Evolutionary conservation across 2,329 filamentous ascomycete species (phyloP), one percentile per base, ranked within the genome.

Genomic region (Bipolaris gigantea): DNA sequence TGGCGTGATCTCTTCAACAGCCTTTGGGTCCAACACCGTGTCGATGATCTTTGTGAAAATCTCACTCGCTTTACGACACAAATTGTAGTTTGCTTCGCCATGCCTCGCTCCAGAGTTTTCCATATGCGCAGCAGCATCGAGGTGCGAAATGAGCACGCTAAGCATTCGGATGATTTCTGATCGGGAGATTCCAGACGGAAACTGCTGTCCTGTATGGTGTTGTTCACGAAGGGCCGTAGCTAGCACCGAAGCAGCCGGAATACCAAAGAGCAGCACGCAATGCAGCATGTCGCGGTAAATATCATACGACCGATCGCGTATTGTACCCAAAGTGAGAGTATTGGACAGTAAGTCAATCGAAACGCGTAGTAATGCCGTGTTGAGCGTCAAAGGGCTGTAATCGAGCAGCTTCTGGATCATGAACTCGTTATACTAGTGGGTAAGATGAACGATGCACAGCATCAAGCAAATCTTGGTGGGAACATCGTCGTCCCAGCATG

Each of bases 131-230:
- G 67, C 63, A 4, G 67, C 61, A 27, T 77, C 75, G 1, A 78
- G 64, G 45, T 76, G 73, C 2, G 66, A 67, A 15, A 76, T 75
- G 15, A 78, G 69, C 0, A 77, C 75, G 30, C 69, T 72, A 0
- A 77, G 53, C 59, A 71, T 73, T 5, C 76, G 74, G 34, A 77
- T 73, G 3, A 75, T 69, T 10, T 72, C 70, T 0, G 69, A 58
- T 16, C 73, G 62, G 0, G 73, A 73, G 2, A 74, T 69, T 1
- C 59, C 63, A 6, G 64, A 61, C 0, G 72, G 71, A 25, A 76
- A 71, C 5, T 67, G 61, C 16, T 64, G 59, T 36, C 27, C 59
- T 11, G 55, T 73, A 44, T 41, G 52, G 1, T 65, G 60, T 46
- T 71, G 70, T 48, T 70, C 64, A 25, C 67, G 62, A 1, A 73